Evolutionary conservation across 495 filamentous ascomycete species (phyloP), one percentile per base, ranked within the genome.

Genomic region (Lineolata rhizophorae): DNA sequence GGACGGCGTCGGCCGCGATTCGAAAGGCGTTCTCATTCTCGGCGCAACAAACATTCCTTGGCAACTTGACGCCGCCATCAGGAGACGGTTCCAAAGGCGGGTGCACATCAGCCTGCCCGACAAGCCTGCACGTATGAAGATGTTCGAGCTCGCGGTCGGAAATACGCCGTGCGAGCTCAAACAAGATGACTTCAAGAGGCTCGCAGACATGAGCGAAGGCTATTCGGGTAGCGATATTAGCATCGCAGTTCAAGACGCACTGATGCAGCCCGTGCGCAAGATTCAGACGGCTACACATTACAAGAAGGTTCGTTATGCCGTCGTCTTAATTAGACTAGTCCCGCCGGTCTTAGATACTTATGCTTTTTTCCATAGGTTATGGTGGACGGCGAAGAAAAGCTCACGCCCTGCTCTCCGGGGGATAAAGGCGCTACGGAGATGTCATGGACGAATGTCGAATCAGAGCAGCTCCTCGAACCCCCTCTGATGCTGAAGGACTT

Each of bases 271-370:
- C 1, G 79, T 99, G 34, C 63, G 87, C 34, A 90, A 91, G 57
- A 95, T 99, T 40, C 85, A 95, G 56, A 92, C 80, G 29, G 87
- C 87, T 18, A 99, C 87, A 35, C 87, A 99, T 57, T 99, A 95
- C 56, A 95, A 94, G 51, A 76, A 76, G 64, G 85, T 87, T 60
- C 27, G 50, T 41, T 4, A 22, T 15, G 15, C 14, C 14, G 12
- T 12, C 12, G 8, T 25, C 12, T 25, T 25, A 25, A 9, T 16
- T 8, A 30, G 15, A 6, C 10, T 11, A 3, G 26, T 4, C 14
- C 2, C 6, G 21, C n/a, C n/a, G n/a, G n/a, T n/a, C n/a, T n/a
- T n/a, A n/a, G n/a, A n/a, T n/a, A n/a, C n/a, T n/a, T n/a, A n/a
- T n/a, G n/a, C 28, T 33, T 29, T 20, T 39, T 26, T 19, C 35